phyloP scores from a whole-genome alignment of 78 protist genomes.

The Dictyostelium capitatum region DNA sequence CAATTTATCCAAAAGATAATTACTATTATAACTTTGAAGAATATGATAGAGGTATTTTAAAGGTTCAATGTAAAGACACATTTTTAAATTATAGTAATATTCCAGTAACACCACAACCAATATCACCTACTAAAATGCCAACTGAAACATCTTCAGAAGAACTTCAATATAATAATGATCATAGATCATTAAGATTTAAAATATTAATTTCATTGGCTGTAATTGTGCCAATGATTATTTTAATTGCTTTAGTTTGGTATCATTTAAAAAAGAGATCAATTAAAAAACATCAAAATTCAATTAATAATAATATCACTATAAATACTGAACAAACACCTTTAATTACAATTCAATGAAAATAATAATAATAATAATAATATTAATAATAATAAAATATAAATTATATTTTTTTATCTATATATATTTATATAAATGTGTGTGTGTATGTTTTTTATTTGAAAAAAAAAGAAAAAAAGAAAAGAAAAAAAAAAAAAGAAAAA shows the following conservation, averaged over 20 bases:
- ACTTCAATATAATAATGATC: background rate
- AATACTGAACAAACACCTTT: too few species aligned
- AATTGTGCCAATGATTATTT: background rate
- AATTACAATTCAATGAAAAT: too few species aligned
- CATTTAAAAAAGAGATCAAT: background rate
- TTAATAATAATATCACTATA: too few species aligned
- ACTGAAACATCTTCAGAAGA: constrained; percentile 2
- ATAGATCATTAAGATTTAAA: background rate
- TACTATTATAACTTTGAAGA: constrained; percentile 1
- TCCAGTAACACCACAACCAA: background rate
- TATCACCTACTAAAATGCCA: background rate
- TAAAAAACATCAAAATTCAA: background rate
- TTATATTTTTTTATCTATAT: too few species aligned
- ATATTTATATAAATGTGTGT: too few species aligned
- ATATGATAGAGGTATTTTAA: background rate
- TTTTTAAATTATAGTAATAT: background rate
- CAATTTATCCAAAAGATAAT: background rate
- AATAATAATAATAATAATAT: too few species aligned
- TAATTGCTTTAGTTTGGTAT: background rate
- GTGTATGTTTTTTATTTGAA: too few species aligned
- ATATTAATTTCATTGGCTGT: background rate
- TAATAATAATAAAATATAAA: too few species aligned
- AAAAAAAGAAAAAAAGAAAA: too few species aligned
- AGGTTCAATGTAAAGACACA: background rate
- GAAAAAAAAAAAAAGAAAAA: too few species aligned